These are phyloP conservation scores for Trichomonascus vanleenenianus DNA, from an alignment of 805 yeast species.

Conservation along the genomic window DNA sequence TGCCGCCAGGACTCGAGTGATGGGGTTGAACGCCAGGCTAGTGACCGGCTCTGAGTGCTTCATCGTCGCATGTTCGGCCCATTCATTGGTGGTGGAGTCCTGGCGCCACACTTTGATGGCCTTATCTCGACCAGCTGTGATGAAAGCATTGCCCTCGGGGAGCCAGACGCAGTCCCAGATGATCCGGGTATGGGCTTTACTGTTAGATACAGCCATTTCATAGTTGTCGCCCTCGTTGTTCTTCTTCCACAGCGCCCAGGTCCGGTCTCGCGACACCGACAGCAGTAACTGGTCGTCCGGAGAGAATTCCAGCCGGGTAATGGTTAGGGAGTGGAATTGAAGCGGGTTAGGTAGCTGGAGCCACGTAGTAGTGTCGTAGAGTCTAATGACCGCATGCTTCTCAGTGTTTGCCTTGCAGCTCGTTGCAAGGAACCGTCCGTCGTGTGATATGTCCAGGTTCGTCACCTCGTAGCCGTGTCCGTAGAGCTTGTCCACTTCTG, in stretches of 20 bases:
- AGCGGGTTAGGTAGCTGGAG: conserved; percentile 52
- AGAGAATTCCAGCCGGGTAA: conserved; percentile 75
- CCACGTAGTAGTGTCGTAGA: conserved; percentile 58
- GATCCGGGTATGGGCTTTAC: conserved; percentile 83
- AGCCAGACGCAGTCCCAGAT: conserved; percentile 95
- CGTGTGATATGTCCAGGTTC: conserved; percentile 64
- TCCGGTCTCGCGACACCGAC: conserved; percentile 86
- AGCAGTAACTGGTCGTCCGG: conserved; percentile 55
- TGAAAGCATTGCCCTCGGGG: conserved; percentile 43
- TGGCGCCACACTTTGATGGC: conserved; percentile 64
- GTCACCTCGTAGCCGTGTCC: conserved; percentile 97
- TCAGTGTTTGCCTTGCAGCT: conserved; percentile 85
- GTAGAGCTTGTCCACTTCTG: conserved; percentile 87
- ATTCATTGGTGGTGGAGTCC: conserved; percentile 26
- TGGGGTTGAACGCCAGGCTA: conserved; percentile 35
- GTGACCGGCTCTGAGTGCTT: conserved; percentile 57
- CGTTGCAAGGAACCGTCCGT: conserved; percentile 61
- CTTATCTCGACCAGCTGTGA: conserved; percentile 85
- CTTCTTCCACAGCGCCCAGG: conserved; percentile 66
- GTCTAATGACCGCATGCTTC: conserved; percentile 77
- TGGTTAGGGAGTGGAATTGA: conserved; percentile 72
- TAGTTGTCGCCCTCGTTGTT: conserved; percentile 25
- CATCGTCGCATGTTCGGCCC: conserved; percentile 32
- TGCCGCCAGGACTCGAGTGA: too few relatives aligned
- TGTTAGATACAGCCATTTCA: conserved; percentile 34